Evolutionary conservation across 2,329 filamentous ascomycete genomes (phyloP).

Genomic region (Paecilomyces niveus): DNA sequence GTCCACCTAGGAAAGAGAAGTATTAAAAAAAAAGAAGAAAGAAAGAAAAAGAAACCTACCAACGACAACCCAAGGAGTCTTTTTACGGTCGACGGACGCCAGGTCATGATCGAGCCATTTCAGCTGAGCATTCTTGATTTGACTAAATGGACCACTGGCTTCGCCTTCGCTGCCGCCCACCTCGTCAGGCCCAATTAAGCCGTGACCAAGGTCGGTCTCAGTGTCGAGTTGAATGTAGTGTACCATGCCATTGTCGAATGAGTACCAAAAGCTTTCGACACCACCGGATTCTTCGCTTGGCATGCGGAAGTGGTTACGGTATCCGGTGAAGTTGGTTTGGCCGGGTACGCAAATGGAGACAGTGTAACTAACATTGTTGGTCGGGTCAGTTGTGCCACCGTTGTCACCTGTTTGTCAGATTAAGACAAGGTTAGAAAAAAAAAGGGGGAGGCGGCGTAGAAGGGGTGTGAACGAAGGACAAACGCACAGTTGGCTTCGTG

Average conservation of each 20-base stretch:
- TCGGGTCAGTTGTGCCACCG: slow-evolving; percentile 9
- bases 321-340: slow-evolving; percentile 19
- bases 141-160: slow-evolving; percentile 7
- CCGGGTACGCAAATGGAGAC: slow-evolving; percentile 12
- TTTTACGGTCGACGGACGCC: slow-evolving; percentile 14
- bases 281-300: slow-evolving; percentile 11
- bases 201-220: slow-evolving; percentile 9
- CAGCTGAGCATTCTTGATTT: slow-evolving; percentile 1
- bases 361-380: slow-evolving; percentile 10
- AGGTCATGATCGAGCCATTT: slow-evolving; percentile 12
- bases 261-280: slow-evolving; percentile 6
- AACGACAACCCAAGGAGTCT: slow-evolving; percentile 21
- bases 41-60: neutral
- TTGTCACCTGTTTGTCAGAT: slow-evolving; percentile 3
- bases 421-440: neutral
- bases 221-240: slow-evolving; percentile 8
- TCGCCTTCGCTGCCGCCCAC: slow-evolving; percentile 2
- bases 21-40: neutral
- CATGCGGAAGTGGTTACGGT: slow-evolving; percentile 16
- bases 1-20: neutral
- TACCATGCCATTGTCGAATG: slow-evolving; percentile 9
- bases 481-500: slow-evolving; percentile 10
- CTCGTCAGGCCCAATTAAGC: slow-evolving; percentile 6
- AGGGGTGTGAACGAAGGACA: too few relatives aligned
- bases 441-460: neutral